Conservation (phyloP, 2,329 filamentous ascomycete species). For the Colletotrichum liriopes region DNA sequence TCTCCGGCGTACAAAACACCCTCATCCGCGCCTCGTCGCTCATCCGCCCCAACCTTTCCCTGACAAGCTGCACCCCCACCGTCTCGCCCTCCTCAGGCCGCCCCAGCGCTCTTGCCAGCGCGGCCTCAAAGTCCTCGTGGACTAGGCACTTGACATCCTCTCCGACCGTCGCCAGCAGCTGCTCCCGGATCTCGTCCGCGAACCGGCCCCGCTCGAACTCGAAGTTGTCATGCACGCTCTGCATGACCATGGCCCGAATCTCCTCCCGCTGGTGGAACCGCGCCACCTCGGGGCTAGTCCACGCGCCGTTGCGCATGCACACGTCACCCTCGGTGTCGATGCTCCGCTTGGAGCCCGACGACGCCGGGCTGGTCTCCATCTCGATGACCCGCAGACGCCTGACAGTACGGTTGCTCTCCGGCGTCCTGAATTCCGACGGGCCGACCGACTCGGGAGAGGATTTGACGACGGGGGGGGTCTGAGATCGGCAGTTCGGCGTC, state of each 20-base stretch:
- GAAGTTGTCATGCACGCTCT: constrained; percentile 19
- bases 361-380: neutral
- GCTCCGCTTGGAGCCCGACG: constrained; percentile 14
- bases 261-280: neutral
- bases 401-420: neutral
- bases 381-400: neutral
- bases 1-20: constrained; percentile 37
- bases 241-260: neutral
- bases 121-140: neutral
- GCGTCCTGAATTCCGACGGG: neutral
- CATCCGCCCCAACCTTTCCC: constrained; percentile 33
- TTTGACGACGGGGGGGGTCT: neutral
- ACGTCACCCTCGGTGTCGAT: constrained; percentile 30
- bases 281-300: neutral
- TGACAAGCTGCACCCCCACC: neutral
- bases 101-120: neutral
- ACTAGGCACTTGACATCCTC: neutral
- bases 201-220: constrained; percentile 17
- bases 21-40: constrained; percentile 8
- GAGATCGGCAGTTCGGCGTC: neutral
- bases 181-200: neutral
- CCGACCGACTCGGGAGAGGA: neutral
- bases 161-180: constrained; percentile 9
- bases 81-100: constrained; percentile 16
- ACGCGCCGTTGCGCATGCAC: constrained; percentile 18